Conservation (phyloP, 495 filamentous ascomycete species). For the Penicillium malachiteum region DNA sequence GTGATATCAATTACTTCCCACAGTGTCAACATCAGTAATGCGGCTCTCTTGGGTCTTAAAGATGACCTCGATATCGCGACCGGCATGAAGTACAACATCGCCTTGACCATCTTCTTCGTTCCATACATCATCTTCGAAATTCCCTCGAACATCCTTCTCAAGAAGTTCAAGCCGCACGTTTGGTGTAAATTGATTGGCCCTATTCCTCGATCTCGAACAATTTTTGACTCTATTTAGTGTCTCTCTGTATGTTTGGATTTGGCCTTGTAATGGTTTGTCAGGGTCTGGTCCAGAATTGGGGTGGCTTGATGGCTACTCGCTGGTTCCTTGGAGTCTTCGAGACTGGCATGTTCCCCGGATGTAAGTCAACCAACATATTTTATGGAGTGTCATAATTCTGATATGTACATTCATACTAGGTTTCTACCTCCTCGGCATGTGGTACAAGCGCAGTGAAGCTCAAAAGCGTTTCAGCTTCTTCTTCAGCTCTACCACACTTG, state of each 20-base stretch:
- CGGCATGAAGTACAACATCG: conserved; percentile 69
- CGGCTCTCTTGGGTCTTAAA: conserved; percentile 59
- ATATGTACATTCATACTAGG: conserved; percentile 30
- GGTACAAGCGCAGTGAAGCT: conserved; percentile 85
- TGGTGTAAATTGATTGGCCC: conserved; percentile 65
- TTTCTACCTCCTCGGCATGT: conserved; percentile 84
- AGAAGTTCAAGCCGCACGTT: conserved; percentile 73
- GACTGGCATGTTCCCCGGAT: conserved; percentile 80
- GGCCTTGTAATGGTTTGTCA: conserved; percentile 75
- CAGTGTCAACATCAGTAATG: conserved; percentile 69
- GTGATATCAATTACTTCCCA: conserved; percentile 12
- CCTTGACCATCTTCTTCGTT: conserved; percentile 87
- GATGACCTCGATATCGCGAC: conserved; percentile 57
- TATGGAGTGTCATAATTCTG: not conserved
- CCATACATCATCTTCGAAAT: conserved; percentile 87
- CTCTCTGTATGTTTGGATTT: conserved; percentile 78
- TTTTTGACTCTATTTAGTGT: conserved; percentile 40
- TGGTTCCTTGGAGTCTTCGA: conserved; percentile 91
- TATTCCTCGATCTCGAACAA: not conserved
- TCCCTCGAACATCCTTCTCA: conserved; percentile 84
- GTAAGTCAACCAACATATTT: conserved; percentile 19
- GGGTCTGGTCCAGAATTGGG: conserved; percentile 75
- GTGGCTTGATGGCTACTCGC: conserved; percentile 74
- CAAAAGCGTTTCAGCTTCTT: conserved; percentile 90
- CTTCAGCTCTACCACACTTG: conserved; percentile 78